Evolutionary conservation across 2,329 filamentous ascomycete species (phyloP), one percentile per base, ranked within the genome.

Genomic region (Fusarium sp.): DNA sequence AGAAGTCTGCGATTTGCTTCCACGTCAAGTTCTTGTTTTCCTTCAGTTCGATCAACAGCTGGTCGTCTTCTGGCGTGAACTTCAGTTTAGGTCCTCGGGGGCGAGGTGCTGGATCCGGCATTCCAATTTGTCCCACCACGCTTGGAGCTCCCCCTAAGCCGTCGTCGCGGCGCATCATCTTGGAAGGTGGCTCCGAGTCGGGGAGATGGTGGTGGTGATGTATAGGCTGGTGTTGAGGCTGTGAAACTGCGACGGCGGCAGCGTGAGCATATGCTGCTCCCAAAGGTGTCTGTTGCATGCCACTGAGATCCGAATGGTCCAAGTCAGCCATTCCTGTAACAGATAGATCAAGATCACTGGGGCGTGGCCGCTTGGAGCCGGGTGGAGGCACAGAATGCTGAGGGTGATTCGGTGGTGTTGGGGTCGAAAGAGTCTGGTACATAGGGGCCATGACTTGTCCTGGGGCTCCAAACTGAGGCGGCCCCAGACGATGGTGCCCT

Each of bases 1-100:
- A 98, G 83, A 97, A 97, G 80, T 97, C 95, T 64, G 95, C 94
- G 79, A 98, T 98, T 86, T 98, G 95, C 84, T 97, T 97, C 95
- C 95, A 98, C 9, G 95, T 97, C 80, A 98, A 86, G 79, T 94
- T 95, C 82, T 96, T 97, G 79, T 96, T 95, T 83, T 98, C 95
- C 82, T 98, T 98, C 71, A 98, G 86, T 79, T 97, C 94, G 64
- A 97, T 92, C 60, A 98, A 87, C 53, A 97, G 85, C 75, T 93
- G 91, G 82, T 98, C 95, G 80, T 98, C 95, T 81, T 97, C 95
- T 15, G 94, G 91, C 2, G 95, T 97, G 80, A 98, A 98, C 83
- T 97, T 97, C 76, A 97, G 87, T 84, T 97, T 98, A 11, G 95
- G 95, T 6, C 94, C 94, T 68, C 93, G 90, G 15, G 95, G 95